Conservation (phyloP, 2,329 filamentous ascomycete species). For the Emmonsiellopsis sp. region DNA sequence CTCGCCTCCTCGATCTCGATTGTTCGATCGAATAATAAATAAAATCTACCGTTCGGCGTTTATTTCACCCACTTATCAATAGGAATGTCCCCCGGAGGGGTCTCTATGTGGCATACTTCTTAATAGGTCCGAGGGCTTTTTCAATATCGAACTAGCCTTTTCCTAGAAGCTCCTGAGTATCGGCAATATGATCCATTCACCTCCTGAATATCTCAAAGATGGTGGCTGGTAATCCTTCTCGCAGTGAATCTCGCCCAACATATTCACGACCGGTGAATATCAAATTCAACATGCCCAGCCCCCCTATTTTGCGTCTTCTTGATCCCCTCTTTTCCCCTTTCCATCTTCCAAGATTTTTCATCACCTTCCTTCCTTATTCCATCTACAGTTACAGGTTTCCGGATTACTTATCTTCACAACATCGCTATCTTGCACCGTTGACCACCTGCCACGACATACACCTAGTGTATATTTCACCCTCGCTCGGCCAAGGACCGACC, state of each 20-base stretch:
- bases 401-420: background rate
- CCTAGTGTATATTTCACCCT: too few relatives aligned
- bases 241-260: slow-evolving; percentile 3
- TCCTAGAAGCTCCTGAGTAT: background rate
- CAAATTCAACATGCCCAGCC: background rate
- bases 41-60: background rate
- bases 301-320: slow-evolving; percentile 1
- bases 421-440: background rate
- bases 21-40: background rate
- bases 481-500: too few relatives aligned
- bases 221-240: background rate
- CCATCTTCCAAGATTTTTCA: background rate
- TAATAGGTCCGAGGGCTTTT: background rate
- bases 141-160: background rate
- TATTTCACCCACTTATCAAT: background rate
- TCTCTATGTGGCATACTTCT: background rate
- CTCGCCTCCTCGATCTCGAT: background rate
- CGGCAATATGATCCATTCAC: background rate
- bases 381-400: background rate
- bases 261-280: slow-evolving; percentile 1
- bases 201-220: background rate
- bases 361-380: background rate
- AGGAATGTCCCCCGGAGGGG: background rate
- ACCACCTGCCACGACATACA: too few relatives aligned
- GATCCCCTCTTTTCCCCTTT: background rate